Evolutionary conservation across 2,329 filamentous ascomycete genomes (phyloP).

Genomic region (Neofusicoccum laricinum): DNA sequence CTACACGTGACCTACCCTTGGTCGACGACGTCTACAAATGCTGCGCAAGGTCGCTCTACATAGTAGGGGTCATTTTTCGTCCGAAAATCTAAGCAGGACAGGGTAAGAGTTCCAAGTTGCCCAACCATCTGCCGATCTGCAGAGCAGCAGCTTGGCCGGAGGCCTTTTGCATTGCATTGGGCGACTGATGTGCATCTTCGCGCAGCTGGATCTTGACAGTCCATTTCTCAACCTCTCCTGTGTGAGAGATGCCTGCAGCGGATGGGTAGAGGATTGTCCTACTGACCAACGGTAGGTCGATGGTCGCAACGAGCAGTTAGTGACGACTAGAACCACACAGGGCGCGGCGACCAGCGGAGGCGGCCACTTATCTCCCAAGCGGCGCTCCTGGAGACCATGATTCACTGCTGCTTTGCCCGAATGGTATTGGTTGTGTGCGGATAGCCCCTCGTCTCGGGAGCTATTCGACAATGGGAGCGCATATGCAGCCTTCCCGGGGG

Average conservation of each 20-base stretch:
- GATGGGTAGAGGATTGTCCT: too few species aligned
- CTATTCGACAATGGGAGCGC: slow-evolving; percentile 5
- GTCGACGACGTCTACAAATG: neutral
- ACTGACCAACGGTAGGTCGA: too few species aligned
- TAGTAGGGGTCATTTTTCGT: neutral
- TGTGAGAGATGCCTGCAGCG: too few species aligned
- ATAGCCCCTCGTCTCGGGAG: neutral
- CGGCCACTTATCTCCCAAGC: neutral
- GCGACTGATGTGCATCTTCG: too few species aligned
- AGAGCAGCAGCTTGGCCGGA: too few species aligned
- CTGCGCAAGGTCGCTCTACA: neutral
- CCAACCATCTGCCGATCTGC: too few species aligned
- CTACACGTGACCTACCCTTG: neutral
- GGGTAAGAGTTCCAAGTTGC: too few species aligned
- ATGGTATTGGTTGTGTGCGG: neutral
- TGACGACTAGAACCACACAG: neutral
- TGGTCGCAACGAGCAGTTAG: too few species aligned
- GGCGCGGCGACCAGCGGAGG: neutral
- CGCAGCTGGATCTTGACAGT: too few species aligned
- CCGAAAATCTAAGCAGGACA: neutral
- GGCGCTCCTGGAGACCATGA: neutral
- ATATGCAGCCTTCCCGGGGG: slow-evolving; percentile 8
- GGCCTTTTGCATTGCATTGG: too few species aligned
- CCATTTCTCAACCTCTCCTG: too few species aligned
- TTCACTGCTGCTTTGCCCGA: neutral